Evolutionary conservation across 164 flowering plant genomes (phyloP).

Genomic region (Taxillus chinensis): DNA sequence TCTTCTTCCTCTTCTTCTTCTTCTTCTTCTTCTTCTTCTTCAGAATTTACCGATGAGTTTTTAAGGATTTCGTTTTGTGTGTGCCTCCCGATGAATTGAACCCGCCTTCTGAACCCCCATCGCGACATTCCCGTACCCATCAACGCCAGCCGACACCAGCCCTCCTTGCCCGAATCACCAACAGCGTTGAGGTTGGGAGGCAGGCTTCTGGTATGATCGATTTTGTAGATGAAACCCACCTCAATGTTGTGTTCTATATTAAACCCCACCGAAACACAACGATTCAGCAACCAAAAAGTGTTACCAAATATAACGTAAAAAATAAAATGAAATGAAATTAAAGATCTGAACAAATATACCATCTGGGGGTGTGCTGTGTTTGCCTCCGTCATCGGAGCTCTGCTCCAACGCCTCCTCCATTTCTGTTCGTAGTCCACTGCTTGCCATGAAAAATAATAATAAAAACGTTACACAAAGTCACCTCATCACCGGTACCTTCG

Average conservation of each 20-base stretch:
- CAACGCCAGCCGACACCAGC: conserved; percentile 21
- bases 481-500: too few species aligned
- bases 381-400: too few species aligned
- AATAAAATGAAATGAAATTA: too few species aligned
- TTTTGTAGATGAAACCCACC: conserved; percentile 45
- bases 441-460: too few species aligned
- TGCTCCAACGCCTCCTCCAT: too few species aligned
- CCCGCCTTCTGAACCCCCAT: conserved; percentile 54
- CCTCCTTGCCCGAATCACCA: conserved; percentile 13
- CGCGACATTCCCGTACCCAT: conserved; percentile 25
- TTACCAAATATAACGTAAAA: too few species aligned
- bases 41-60: conserved; percentile 1
- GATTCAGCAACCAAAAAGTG: too few species aligned
- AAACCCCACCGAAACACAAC: too few species aligned
- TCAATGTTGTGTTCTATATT: conserved; percentile 14
- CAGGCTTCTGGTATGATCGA: conserved; percentile 44
- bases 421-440: too few species aligned
- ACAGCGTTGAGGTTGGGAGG: conserved; percentile 25
- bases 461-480: too few species aligned
- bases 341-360: too few species aligned
- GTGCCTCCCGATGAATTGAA: conserved; percentile 29
- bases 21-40: conserved; percentile 8
- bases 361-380: too few species aligned
- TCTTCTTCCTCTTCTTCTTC: conserved; percentile 4
- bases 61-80: neutral